Conservation (phyloP, 352 stramenopile species). For the Detonula confervacea region DNA sequence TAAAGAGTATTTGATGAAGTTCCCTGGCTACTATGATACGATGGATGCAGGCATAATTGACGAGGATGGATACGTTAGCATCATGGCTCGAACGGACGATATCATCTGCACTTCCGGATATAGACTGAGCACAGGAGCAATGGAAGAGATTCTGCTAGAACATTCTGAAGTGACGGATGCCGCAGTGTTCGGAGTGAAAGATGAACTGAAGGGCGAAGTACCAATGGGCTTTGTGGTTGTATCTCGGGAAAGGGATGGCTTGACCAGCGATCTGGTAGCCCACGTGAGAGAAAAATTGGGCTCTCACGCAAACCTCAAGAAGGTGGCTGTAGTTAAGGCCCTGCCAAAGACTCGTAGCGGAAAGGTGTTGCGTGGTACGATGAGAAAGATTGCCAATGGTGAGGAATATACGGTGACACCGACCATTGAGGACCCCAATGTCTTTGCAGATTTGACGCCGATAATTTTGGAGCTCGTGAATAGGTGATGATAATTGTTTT, state of each 20-base stretch:
- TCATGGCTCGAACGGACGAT: conserved; percentile 91
- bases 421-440: conserved; percentile 61
- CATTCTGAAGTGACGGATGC: conserved; percentile 89
- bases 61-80: conserved; percentile 90
- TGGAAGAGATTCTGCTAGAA: conserved; percentile 90
- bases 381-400: conserved; percentile 76
- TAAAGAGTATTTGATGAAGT: conserved; percentile 87
- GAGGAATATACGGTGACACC: conserved; percentile 57
- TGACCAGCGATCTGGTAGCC: conserved; percentile 59
- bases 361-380: conserved; percentile 73
- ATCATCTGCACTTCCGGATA: conserved; percentile 91
- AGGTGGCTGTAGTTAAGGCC: conserved; percentile 56
- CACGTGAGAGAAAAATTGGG: conserved; percentile 68
- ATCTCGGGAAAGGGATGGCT: conserved; percentile 32
- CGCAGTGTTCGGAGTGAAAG: conserved; percentile 82
- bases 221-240: conserved; percentile 73
- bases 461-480: conserved; percentile 45
- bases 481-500: too few species aligned
- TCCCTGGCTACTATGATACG: conserved; percentile 90
- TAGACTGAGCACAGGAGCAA: conserved; percentile 88
- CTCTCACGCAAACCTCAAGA: conserved; percentile 70
- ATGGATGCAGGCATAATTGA: conserved; percentile 90
- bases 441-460: conserved; percentile 48
- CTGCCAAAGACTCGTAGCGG: conserved; percentile 81
- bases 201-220: conserved; percentile 77